phyloP scores from a whole-genome alignment of 176 grass and related monocot species.

The Chrysopogon serrulatus region DNA sequence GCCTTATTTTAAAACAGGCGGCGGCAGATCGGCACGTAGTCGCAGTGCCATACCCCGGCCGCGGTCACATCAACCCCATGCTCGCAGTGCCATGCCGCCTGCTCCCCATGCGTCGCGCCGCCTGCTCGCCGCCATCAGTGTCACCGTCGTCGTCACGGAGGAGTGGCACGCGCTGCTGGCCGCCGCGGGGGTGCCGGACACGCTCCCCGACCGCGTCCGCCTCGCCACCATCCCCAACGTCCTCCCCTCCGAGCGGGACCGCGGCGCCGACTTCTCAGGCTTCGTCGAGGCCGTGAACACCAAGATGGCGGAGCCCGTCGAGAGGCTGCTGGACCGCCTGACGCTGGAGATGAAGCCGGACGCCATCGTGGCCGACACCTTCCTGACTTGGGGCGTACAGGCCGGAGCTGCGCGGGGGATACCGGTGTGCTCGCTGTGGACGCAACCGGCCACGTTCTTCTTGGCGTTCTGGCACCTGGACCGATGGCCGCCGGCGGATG shows the following conservation, averaged over 20 bases:
- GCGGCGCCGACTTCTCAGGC: constrained; percentile 22
- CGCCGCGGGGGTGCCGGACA: background rate
- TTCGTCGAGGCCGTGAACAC: constrained; percentile 45
- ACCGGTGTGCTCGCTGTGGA: constrained; percentile 57
- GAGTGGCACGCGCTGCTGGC: constrained; percentile 59
- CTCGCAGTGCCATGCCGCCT: constrained; percentile 50
- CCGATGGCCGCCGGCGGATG: constrained; percentile 24
- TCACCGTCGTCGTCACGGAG: constrained; percentile 66
- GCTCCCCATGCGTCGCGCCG: constrained; percentile 45
- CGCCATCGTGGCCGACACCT: constrained; percentile 49
- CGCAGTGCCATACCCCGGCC: constrained; percentile 61
- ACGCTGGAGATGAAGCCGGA: constrained; percentile 3
- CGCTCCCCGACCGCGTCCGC: constrained; percentile 32
- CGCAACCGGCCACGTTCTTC: constrained; percentile 50
- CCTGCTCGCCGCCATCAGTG: constrained; percentile 8
- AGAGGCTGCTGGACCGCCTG: constrained; percentile 41
- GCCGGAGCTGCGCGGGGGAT: constrained; percentile 38
- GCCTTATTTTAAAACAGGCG: background rate
- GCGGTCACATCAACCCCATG: constrained; percentile 79
- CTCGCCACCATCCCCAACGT: constrained; percentile 54
- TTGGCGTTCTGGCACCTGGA: constrained; percentile 37
- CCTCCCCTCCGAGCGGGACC: constrained; percentile 53
- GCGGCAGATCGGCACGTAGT: constrained; percentile 35
- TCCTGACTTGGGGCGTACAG: constrained; percentile 42
- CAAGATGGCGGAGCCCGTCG: constrained; percentile 49